phyloP scores from a whole-genome alignment of 2,329 filamentous ascomycete species.

The Pezizomycotina sp. region DNA sequence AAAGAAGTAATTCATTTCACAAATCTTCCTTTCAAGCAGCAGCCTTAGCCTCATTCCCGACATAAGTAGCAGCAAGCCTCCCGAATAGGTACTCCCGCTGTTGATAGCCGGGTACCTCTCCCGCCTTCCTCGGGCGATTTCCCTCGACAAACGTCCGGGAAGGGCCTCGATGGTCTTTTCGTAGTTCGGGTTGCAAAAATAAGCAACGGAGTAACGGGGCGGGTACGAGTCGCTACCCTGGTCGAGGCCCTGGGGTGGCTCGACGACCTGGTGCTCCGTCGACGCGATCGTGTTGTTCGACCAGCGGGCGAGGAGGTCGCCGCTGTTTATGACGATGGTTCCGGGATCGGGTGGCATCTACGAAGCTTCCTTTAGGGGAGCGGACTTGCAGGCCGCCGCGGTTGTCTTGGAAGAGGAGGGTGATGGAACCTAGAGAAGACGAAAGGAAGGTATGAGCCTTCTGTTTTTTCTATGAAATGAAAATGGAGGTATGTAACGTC shows the following conservation, averaged over 20 bases:
- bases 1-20: no score
- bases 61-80: constrained; percentile 64
- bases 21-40: no score
- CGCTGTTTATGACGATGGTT: constrained; percentile 66
- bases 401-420: constrained; percentile 45
- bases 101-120: constrained; percentile 64
- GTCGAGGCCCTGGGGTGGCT: constrained; percentile 47
- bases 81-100: constrained; percentile 67
- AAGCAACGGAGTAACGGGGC: constrained; percentile 72
- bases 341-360: constrained; percentile 70
- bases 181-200: constrained; percentile 80
- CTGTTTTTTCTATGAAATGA: no score
- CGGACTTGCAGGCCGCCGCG: constrained; percentile 43
- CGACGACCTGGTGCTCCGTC: constrained; percentile 77
- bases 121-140: constrained; percentile 35
- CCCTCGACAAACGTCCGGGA: constrained; percentile 51
- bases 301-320: constrained; percentile 73
- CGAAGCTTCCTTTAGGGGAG: constrained; percentile 58
- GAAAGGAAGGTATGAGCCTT: no score
- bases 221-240: constrained; percentile 41
- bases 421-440: constrained; percentile 41
- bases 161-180: constrained; percentile 61
- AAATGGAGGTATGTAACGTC: no score
- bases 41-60: no score
- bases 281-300: constrained; percentile 83